These are phyloP conservation scores for Vitis riparia DNA, from an alignment of 164 flowering plant genomes.

Conservation along the genomic window DNA sequence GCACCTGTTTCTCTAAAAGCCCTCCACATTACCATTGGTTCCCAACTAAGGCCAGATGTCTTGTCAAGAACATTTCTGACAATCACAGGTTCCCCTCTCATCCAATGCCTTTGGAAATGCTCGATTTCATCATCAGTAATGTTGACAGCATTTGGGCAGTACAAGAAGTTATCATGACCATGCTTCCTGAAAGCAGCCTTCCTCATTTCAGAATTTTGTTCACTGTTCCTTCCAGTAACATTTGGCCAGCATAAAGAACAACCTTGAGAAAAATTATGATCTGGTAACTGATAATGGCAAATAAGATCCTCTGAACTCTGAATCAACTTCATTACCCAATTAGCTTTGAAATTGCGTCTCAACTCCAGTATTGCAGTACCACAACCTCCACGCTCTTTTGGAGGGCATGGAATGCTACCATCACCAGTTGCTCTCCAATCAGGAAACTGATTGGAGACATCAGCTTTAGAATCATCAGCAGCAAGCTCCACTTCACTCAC, in stretches of 20 bases:
- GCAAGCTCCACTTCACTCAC: background rate
- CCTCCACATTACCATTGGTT: constrained; percentile 48
- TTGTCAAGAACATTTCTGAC: constrained; percentile 31
- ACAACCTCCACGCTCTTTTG: constrained; percentile 34
- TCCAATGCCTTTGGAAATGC: constrained; percentile 41
- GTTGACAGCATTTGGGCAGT: constrained; percentile 21
- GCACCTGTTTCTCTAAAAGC: constrained; percentile 26
- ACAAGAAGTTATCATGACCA: constrained; percentile 29
- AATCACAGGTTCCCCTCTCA: constrained; percentile 35
- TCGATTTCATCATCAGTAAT: constrained; percentile 13
- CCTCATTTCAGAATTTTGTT: constrained; percentile 9
- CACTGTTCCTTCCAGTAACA: background rate
- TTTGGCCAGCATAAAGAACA: constrained; percentile 9
- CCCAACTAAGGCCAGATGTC: constrained; percentile 39
- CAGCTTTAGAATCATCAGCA: constrained; percentile 3
- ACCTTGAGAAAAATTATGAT: constrained; percentile 4
- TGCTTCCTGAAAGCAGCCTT: constrained; percentile 27
- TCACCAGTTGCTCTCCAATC: constrained; percentile 25
- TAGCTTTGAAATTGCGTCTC: constrained; percentile 12
- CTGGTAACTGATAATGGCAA: background rate
- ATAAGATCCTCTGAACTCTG: constrained; percentile 19
- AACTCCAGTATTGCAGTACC: constrained; percentile 18
- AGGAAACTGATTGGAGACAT: constrained; percentile 1
- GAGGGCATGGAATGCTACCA: constrained; percentile 38
- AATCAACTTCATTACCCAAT: constrained; percentile 13